These are phyloP conservation scores for Raddia guianensis DNA, from an alignment of 176 grass and related monocot genomes.

Conservation along the genomic window DNA sequence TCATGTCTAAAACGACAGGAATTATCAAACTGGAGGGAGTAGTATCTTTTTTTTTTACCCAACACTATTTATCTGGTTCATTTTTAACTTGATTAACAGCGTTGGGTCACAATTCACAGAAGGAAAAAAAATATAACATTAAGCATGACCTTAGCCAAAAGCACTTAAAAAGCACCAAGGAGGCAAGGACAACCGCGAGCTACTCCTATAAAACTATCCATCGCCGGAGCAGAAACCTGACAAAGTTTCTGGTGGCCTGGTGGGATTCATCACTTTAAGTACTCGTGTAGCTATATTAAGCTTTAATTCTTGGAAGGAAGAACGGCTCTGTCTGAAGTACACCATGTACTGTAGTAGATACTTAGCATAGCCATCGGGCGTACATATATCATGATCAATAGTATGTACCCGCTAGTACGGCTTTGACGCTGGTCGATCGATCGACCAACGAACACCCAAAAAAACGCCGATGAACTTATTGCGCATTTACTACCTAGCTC, in stretches of 20 bases:
- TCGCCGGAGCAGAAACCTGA: neutral
- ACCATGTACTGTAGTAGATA: neutral
- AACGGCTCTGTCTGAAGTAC: neutral
- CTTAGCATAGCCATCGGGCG: neutral
- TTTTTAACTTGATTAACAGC: too few relatives aligned
- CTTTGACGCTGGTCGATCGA: neutral
- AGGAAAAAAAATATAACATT: too few relatives aligned
- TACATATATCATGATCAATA: neutral
- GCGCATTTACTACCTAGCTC: neutral
- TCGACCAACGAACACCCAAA: conserved; percentile 35
- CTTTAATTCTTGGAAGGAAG: neutral
- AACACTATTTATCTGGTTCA: too few relatives aligned
- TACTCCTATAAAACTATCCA: neutral
- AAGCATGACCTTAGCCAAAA: too few relatives aligned
- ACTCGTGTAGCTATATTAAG: neutral
- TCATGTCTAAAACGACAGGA: too few relatives aligned
- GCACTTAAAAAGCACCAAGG: too few relatives aligned
- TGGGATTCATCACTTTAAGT: neutral
- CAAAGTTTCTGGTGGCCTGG: neutral
- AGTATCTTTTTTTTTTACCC: too few relatives aligned
- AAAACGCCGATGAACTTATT: neutral
- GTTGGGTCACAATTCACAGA: too few relatives aligned
- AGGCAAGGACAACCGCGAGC: too few relatives aligned
- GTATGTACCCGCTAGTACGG: neutral
- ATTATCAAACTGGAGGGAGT: too few relatives aligned